Evolutionary conservation across 768 basidiomycete species (phyloP), one percentile per base, ranked within the genome.

Genomic region (Lactifluus echinatus): DNA sequence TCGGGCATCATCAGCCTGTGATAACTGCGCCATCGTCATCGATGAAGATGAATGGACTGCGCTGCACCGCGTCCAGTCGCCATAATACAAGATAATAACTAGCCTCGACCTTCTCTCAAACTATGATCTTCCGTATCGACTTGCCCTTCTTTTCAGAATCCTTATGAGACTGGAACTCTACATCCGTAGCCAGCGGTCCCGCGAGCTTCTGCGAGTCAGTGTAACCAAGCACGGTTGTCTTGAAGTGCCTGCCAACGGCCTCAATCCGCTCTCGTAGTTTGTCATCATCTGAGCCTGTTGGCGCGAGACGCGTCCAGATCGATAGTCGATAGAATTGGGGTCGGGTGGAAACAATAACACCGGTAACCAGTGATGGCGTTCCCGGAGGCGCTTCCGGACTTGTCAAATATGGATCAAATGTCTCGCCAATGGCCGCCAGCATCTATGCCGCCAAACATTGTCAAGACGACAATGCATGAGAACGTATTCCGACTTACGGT

Each of bases 401-500:
- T 23, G 84, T 78, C 47, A 90, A 79, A 53, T 84, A 81, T 15
- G 94, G 92, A 72, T 98, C 96, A 70, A 96, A 97, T 0, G 93
- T 99, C 74, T 99, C 96, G 52, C 96, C 96, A 63, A 99, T 99
- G 44, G 95, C 96, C 59, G 96, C 96, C 57, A 99, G 84, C 95
- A 98, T 97, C 96, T 98, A 71, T 2, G 28, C 29, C 42, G 37
- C 31, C 44, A 15, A 28, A 40, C 40, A 28, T 42, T 7, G 29
- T 45, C 21, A 54, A 23, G 44, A 7, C 8, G 10, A 37, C 43
- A 46, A 46, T 24, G 29, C 23, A 36, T 10, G 52, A 56, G 37
- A 70, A 21, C 72, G 40, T 19, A 46, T 21, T 44, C 29, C 21
- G 21, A 8, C 62, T 56, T 69, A 96, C 95, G 50, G 96, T 99